Conservation (phyloP, 1,284 basidiomycete species). For the Coniferiporia weirii region DNA sequence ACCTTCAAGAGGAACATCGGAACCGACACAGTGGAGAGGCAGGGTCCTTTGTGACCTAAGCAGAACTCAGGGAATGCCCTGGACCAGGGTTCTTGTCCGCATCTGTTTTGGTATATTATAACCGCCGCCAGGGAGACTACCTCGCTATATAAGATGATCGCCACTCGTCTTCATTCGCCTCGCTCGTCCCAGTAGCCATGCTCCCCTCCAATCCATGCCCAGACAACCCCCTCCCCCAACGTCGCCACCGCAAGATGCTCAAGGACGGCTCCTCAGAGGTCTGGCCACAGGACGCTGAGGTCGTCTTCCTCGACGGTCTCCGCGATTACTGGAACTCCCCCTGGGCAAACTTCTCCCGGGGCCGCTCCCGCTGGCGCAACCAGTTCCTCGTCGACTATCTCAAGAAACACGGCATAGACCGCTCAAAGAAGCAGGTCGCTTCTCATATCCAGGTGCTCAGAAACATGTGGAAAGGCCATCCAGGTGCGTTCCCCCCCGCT, state of each 20-base stretch:
- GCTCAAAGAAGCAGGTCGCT: slow-evolving; percentile 78
- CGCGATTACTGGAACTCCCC: slow-evolving; percentile 72
- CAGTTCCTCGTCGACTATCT: slow-evolving; percentile 78
- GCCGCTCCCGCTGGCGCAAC: slow-evolving; percentile 74
- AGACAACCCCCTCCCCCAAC: slow-evolving; percentile 60
- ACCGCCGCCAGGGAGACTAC: not conserved
- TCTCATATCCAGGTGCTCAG: slow-evolving; percentile 77
- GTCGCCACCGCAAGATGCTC: slow-evolving; percentile 77
- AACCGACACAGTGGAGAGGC: not conserved
- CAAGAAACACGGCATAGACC: slow-evolving; percentile 55
- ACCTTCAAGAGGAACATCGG: not conserved
- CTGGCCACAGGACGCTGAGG: slow-evolving; percentile 72
- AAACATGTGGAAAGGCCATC: slow-evolving; percentile 81
- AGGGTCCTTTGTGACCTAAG: not conserved
- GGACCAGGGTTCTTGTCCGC: not conserved
- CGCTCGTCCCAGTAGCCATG: slow-evolving; percentile 18
- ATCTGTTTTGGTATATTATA: not conserved
- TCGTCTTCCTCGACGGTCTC: slow-evolving; percentile 72
- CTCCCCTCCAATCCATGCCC: slow-evolving; percentile 19
- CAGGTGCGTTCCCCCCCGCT: slow-evolving; percentile 41
- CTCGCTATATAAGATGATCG: not conserved
- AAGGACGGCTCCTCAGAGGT: slow-evolving; percentile 77
- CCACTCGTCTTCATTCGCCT: slow-evolving; percentile 23
- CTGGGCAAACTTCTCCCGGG: slow-evolving; percentile 70
- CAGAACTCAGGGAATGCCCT: not conserved